Evolutionary conservation across 768 basidiomycete species (phyloP), one percentile per base, ranked within the genome.

Genomic region (Pleurotus ostreatus): DNA sequence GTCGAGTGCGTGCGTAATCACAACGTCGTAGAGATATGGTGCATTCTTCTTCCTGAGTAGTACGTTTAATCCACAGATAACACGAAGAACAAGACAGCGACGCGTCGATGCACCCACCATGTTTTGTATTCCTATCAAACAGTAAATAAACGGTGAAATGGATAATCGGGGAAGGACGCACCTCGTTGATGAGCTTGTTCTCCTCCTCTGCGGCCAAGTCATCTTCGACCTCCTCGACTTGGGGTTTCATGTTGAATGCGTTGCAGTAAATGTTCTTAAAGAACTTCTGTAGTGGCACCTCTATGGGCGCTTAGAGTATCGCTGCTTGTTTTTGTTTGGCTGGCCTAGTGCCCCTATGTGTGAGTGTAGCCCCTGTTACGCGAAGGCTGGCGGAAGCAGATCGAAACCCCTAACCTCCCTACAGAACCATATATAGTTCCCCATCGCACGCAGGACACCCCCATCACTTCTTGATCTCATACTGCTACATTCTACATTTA

Each of bases 1-100:
- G 71, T 97, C 94, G 49, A 98, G 79, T 30, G 96, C 96, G 68
- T 98, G 96, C 1, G 96, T 98, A 64, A 99, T 88, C 61, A 99
- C 92, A 20, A 96, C 80, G 71, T 99, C 97, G 70, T 99, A 99
- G 12, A 98, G 83, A 74, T 96, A 98, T 11, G 95, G 96, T 53
- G 95, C 93, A 73, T 95, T 96, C 76, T 94, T 94, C 79, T 94
- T 94, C 91, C 91, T 94, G 49, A 43, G 57, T 47, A 16, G 23
- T 41, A 37, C n/a, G 18, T 49, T 45, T 18, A 7, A 40, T 41
- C 23, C 30, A 11, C 9, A 4, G 30, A 34, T 34, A 9, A 34
- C 56, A 20, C 51, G 26, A 25, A 41, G 41, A 16, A 45, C 41
- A 7, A 55, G 40, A 44, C 37, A 46, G 9, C 26, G 7, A 44